phyloP scores from a whole-genome alignment of 2,329 filamentous ascomycete genomes.

The Xylariales sp. region DNA sequence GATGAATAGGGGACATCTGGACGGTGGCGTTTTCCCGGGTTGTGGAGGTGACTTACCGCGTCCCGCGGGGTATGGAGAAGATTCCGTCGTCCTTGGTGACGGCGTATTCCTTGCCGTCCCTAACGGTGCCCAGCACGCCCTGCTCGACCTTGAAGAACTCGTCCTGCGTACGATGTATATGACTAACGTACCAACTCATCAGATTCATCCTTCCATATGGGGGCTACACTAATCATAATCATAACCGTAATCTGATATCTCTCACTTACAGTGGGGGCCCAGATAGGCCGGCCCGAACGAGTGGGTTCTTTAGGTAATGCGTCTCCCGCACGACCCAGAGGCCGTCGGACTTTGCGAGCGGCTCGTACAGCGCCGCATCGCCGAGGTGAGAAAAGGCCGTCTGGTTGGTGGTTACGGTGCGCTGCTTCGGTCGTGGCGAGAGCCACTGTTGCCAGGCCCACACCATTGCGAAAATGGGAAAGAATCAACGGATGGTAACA shows the following conservation, averaged over 20 bases:
- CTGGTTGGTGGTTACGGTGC: not conserved
- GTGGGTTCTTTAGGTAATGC: not conserved
- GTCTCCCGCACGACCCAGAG: slow-evolving; percentile 3
- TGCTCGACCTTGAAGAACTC: slow-evolving; percentile 16
- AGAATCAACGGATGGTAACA: too few species aligned
- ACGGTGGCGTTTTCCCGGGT: too few species aligned
- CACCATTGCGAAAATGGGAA: not conserved
- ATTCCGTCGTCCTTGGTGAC: slow-evolving; percentile 7
- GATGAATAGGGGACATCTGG: too few species aligned
- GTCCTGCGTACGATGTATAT: slow-evolving; percentile 5
- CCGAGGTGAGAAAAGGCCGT: not conserved
- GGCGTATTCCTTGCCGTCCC: not conserved
- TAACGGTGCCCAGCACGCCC: not conserved
- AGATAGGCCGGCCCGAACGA: not conserved
- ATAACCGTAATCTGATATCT: not conserved
- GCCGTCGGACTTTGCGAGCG: not conserved
- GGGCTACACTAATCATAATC: too few species aligned
- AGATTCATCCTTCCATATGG: too few species aligned
- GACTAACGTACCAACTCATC: not conserved
- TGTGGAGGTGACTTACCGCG: not conserved
- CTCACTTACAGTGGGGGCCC: slow-evolving; percentile 9
- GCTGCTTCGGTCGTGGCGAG: not conserved
- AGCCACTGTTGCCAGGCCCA: slow-evolving; percentile 9
- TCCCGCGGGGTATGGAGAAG: not conserved
- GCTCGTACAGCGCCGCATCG: slow-evolving; percentile 12